Percentiles rank a stretch among this genome's conserved stretches.
Evolutionary conservation across 768 basidiomycete species (phyloP).

Genomic region (Mycena galericulata): DNA sequence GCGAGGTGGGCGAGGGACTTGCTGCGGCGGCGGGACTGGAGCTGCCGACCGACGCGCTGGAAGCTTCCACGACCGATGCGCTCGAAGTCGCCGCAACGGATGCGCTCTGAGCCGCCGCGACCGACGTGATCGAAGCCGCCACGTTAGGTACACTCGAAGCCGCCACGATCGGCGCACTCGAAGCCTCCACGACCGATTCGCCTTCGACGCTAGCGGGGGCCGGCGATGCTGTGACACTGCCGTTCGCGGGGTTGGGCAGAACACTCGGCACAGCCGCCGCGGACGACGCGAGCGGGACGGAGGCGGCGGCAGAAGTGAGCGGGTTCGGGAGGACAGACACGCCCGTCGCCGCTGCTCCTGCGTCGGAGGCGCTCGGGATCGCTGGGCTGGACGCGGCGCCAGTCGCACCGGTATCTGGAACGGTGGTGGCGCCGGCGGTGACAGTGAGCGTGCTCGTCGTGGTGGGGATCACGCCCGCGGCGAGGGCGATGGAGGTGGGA

Average conservation of each 20-base stretch:
- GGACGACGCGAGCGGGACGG: not conserved
- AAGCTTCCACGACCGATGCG: not conserved
- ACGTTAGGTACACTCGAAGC: not conserved
- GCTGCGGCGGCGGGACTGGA: not conserved
- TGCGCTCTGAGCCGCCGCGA: no score
- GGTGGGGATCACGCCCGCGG: not conserved
- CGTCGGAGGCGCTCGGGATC: not conserved
- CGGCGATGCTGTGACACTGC: not conserved
- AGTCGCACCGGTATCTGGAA: not conserved
- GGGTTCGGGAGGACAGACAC: slow-evolving; percentile 4
- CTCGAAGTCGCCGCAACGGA: not conserved
- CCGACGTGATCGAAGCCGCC: no score
- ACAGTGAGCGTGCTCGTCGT: slow-evolving; percentile 26
- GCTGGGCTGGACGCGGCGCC: not conserved
- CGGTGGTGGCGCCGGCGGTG: slow-evolving; percentile 7
- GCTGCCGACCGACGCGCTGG: not conserved
- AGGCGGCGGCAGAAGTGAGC: not conserved
- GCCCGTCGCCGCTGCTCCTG: not conserved
- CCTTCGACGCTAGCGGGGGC: not conserved
- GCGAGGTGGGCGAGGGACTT: slow-evolving; percentile 1
- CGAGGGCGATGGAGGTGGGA: slow-evolving; percentile 24
- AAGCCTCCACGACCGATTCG: not conserved
- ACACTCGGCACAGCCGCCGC: slow-evolving; percentile 3
- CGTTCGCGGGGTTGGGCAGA: slow-evolving; percentile 6
- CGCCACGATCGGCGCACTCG: not conserved